A percentile compares a stretch with the other conserved stretches of the same genome.
Conservation (phyloP, 352 stramenopile species). For the Globisporangium camurandrum region DNA sequence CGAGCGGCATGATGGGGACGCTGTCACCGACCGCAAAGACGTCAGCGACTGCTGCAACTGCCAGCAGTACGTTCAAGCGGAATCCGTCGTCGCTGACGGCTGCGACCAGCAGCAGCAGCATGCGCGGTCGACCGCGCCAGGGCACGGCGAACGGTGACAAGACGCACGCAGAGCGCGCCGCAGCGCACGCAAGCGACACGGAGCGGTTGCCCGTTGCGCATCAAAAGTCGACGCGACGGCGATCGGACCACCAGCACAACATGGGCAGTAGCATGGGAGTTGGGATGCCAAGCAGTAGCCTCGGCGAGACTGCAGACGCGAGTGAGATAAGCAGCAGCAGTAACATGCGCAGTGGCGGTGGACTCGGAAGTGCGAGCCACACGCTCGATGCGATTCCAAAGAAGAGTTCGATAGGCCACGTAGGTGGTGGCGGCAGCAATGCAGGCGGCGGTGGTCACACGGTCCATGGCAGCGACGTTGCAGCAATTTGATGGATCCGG, state of each 20-base stretch:
- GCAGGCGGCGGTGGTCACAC: not conserved
- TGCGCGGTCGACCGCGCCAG: slow-evolving; percentile 25
- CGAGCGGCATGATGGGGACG: slow-evolving; percentile 14
- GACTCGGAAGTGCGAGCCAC: slow-evolving; percentile 11
- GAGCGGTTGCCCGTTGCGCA: slow-evolving; percentile 40
- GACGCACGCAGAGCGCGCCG: slow-evolving; percentile 31
- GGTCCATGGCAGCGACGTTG: not conserved
- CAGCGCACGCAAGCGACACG: slow-evolving; percentile 29
- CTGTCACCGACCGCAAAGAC: slow-evolving; percentile 21
- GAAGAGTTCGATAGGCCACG: not conserved
- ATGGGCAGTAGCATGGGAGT: too few species aligned
- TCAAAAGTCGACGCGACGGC: slow-evolving; percentile 35
- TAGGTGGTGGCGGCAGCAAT: not conserved
- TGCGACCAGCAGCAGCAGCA: slow-evolving; percentile 25
- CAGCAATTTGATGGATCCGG: not conserved
- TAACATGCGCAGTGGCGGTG: slow-evolving; percentile 10
- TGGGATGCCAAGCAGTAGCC: too few species aligned
- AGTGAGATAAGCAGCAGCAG: slow-evolving; percentile 2
- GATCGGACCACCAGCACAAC: slow-evolving; percentile 38
- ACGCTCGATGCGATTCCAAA: slow-evolving; percentile 6
- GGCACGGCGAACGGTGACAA: slow-evolving; percentile 30
- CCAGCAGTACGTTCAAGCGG: slow-evolving; percentile 48
- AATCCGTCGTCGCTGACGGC: slow-evolving; percentile 28
- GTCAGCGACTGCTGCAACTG: slow-evolving; percentile 9
- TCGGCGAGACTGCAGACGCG: too few species aligned